Percentiles rank a stretch among this genome's conserved stretches.
Evolutionary conservation across 208 protist genomes (phyloP).

Genomic region (Leishmania lainsoni): DNA sequence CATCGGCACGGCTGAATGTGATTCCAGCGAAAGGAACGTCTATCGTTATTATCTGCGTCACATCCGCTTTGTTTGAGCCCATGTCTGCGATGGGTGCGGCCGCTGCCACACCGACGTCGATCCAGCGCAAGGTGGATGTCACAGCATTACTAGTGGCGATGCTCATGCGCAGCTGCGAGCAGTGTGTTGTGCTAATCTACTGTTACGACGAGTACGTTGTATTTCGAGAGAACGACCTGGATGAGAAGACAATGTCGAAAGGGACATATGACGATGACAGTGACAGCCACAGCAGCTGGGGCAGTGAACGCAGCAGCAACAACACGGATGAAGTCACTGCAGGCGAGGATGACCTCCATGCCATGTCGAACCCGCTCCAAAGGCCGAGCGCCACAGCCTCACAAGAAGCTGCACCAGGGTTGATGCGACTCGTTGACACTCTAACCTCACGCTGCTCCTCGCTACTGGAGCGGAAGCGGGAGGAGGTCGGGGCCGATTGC

Average conservation of each 20-base stretch:
- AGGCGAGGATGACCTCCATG: neutral
- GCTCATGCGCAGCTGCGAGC: slow-evolving; percentile 88
- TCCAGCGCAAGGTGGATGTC: slow-evolving; percentile 72
- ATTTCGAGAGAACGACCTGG: slow-evolving; percentile 19
- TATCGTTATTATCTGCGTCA: slow-evolving; percentile 81
- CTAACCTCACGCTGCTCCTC: slow-evolving; percentile 9
- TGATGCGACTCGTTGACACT: slow-evolving; percentile 19
- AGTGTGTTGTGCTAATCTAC: slow-evolving; percentile 64
- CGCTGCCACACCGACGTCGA: slow-evolving; percentile 31
- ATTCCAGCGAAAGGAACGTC: slow-evolving; percentile 86
- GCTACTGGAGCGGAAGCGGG: slow-evolving; percentile 22
- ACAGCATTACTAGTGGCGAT: slow-evolving; percentile 85
- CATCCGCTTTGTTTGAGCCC: slow-evolving; percentile 22
- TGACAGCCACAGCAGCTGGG: neutral
- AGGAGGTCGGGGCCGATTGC: neutral
- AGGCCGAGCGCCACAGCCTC: neutral
- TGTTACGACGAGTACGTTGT: slow-evolving; percentile 36
- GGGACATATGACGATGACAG: slow-evolving; percentile 9
- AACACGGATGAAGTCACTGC: neutral
- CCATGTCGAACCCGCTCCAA: too few species aligned
- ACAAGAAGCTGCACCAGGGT: slow-evolving; percentile 1
- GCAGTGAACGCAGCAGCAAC: slow-evolving; percentile 6
- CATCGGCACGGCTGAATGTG: slow-evolving; percentile 89
- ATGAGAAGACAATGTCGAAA: slow-evolving; percentile 15
- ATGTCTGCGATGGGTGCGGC: slow-evolving; percentile 32